Evolutionary conservation across 2,329 filamentous ascomycete genomes (phyloP), one percentile per base, ranked within the genome.

Genomic region (Cephalotrichum gorgonifer): DNA sequence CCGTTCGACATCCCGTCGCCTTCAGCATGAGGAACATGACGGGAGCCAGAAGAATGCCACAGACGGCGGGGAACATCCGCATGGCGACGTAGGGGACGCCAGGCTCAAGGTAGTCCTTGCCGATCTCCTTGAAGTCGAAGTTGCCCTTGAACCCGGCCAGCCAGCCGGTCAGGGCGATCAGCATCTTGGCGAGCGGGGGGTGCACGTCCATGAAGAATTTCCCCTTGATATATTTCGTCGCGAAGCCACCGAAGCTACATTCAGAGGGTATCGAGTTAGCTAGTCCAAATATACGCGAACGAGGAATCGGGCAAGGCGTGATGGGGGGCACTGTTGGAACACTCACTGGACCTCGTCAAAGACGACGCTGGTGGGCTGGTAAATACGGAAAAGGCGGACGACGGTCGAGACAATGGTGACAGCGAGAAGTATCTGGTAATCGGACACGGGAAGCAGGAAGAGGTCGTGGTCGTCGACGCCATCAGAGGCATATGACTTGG

Each of bases 141-240:
- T 88, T 77, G 55, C 93, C 93, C 62, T 96, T 80, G 66, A 97
- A 98, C 48, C 93, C 93, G 59, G 90, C 93, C 54, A 96, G 69
- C 83, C 86, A 98, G 58, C 91, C 93, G 54, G 90, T 89, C 52
- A 98, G 79, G 47, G 93, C 95, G 60, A 98, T 91, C 57, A 98
- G 82, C 64, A 98, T 81, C 74, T 98, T 98, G 56, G 93, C 93
- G 52, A 98, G 77, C 43, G 93, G 93, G 28, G 93, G 93, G 64
- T 98, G 93, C n/a, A 98, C 93, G 64, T 98, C 93, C 93, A 98
- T 98, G 69, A 98, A 98, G 78, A 98, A 98, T 65, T 78, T 85
- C 62, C 93, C 93, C 75, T 98, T 97, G 77, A 98, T 97, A 68
- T 98, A 98, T 69, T 98, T 98, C 59, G 86, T 88, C 55, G 93